Conservation (phyloP, 768 basidiomycete species). For the Rhizopogon roseolus region DNA sequence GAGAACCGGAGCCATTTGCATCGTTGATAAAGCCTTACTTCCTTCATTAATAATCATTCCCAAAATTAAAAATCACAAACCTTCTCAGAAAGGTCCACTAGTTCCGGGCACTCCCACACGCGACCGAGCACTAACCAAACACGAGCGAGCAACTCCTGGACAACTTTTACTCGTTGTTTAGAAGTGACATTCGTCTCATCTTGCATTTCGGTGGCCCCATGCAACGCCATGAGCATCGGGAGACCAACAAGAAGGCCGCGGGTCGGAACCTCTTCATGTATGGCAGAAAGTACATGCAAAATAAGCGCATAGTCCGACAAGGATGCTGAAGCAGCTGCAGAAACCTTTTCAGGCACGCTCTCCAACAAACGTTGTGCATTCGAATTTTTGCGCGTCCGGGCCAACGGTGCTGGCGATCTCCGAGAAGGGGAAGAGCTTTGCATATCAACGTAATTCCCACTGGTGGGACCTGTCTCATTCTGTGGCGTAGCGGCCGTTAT, state of each 20-base stretch:
- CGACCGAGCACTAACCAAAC: slow-evolving; percentile 68
- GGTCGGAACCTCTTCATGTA: slow-evolving; percentile 71
- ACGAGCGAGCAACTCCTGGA: slow-evolving; percentile 59
- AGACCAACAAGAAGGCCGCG: slow-evolving; percentile 72
- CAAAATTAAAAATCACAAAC: slow-evolving; percentile 31
- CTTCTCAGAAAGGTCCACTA: slow-evolving; percentile 50
- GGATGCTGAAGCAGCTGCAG: slow-evolving; percentile 48
- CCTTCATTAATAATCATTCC: slow-evolving; percentile 5
- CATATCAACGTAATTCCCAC: slow-evolving; percentile 10
- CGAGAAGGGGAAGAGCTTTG: slow-evolving; percentile 33
- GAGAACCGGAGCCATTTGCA: slow-evolving; percentile 34
- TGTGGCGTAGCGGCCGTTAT: slow-evolving; percentile 30
- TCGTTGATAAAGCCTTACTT: slow-evolving; percentile 40
- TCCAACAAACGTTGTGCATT: slow-evolving; percentile 50
- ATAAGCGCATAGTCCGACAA: slow-evolving; percentile 74
- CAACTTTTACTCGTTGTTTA: slow-evolving; percentile 41
- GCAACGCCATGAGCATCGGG: slow-evolving; percentile 83
- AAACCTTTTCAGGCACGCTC: slow-evolving; percentile 37
- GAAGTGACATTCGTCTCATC: slow-evolving; percentile 33
- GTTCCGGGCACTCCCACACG: slow-evolving; percentile 60
- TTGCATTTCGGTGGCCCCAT: slow-evolving; percentile 44
- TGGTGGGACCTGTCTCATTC: slow-evolving; percentile 18
- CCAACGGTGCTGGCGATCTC: slow-evolving; percentile 42
- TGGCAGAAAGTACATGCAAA: slow-evolving; percentile 56
- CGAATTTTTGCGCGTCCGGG: slow-evolving; percentile 55